phyloP scores from a whole-genome alignment of 306 rosid species.

The Oxytropis ochrocephala region DNA sequence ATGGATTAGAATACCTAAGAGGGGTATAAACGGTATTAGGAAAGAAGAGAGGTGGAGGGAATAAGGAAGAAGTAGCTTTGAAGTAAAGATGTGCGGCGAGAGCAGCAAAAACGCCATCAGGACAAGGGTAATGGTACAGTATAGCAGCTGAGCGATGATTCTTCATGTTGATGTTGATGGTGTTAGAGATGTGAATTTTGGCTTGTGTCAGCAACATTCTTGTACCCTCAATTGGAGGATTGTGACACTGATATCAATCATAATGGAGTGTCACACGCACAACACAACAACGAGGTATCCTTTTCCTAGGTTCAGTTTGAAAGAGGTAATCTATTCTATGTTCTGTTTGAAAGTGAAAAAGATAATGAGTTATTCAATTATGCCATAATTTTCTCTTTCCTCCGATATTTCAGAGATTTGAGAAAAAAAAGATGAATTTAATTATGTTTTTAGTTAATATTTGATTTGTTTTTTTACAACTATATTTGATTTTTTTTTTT shows the following conservation, averaged over 20 bases:
- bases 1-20: slow-evolving; percentile 24
- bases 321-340: too few species aligned
- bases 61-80: slow-evolving; percentile 39
- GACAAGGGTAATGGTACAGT: slow-evolving; percentile 82
- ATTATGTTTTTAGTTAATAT: too few species aligned
- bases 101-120: slow-evolving; percentile 87
- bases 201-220: background rate
- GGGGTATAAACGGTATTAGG: slow-evolving; percentile 79
- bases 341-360: too few species aligned
- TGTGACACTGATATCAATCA: background rate
- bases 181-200: background rate
- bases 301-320: background rate
- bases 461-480: too few species aligned
- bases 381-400: too few species aligned
- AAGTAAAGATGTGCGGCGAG: slow-evolving; percentile 84
- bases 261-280: background rate
- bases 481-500: too few species aligned
- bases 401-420: too few species aligned
- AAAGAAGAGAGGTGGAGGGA: slow-evolving; percentile 52
- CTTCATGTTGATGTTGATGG: background rate
- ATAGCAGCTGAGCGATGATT: slow-evolving; percentile 46
- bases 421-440: too few species aligned
- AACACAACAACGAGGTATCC: background rate
- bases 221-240: background rate
- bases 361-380: too few species aligned